Evolutionary conservation across 2,329 filamentous ascomycete species (phyloP).

Genomic region (Knufia fluminis): DNA sequence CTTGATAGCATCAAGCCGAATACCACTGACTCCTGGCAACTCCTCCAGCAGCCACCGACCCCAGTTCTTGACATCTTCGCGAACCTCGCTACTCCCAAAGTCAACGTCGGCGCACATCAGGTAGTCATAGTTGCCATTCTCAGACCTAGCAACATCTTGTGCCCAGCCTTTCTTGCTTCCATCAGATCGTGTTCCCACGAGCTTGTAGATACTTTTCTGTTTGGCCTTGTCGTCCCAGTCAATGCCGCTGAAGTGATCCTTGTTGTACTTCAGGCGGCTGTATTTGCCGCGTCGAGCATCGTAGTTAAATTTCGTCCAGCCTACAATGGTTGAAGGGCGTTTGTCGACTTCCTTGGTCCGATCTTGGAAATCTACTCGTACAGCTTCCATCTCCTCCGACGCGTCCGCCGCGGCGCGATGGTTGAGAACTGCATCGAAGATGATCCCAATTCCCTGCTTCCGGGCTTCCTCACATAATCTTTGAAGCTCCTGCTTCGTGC

Average conservation of each 20-base stretch:
- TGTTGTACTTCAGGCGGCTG: slow-evolving; percentile 54
- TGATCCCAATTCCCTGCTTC: slow-evolving; percentile 46
- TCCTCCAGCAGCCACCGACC: slow-evolving; percentile 56
- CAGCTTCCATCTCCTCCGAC: slow-evolving; percentile 52
- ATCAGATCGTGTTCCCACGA: slow-evolving; percentile 51
- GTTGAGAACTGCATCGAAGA: slow-evolving; percentile 65
- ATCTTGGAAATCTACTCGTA: slow-evolving; percentile 54
- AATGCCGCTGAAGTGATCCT: slow-evolving; percentile 58
- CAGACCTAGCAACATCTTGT: slow-evolving; percentile 45
- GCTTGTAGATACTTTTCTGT: slow-evolving; percentile 53
- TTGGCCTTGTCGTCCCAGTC: slow-evolving; percentile 53
- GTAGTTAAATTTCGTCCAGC: slow-evolving; percentile 61
- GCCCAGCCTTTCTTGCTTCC: slow-evolving; percentile 43
- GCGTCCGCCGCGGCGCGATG: slow-evolving; percentile 62
- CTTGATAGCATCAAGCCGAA: slow-evolving; percentile 64
- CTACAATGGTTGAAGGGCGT: slow-evolving; percentile 51
- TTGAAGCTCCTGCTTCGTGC: slow-evolving; percentile 51
- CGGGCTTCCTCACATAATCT: slow-evolving; percentile 44
- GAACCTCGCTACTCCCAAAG: slow-evolving; percentile 54
- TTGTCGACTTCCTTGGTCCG: slow-evolving; percentile 46
- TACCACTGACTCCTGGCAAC: slow-evolving; percentile 50
- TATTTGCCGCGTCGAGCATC: slow-evolving; percentile 51
- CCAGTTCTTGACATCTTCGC: slow-evolving; percentile 57
- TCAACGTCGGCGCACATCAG: slow-evolving; percentile 63
- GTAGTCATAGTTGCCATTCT: slow-evolving; percentile 56